Conservation (phyloP, 805 yeast species). For the Yarrowia deformans region DNA sequence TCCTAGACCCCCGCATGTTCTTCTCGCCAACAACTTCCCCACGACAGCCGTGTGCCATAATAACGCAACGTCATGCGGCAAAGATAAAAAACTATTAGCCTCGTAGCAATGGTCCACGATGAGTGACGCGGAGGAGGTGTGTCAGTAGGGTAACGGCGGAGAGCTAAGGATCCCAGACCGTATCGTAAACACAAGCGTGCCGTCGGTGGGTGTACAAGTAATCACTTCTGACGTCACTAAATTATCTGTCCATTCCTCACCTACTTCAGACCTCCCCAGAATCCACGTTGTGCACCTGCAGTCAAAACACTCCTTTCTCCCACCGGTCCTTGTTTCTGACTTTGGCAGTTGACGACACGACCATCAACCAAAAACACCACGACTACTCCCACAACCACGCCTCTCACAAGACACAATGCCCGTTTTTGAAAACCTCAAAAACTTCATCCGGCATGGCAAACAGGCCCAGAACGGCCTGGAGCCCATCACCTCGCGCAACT, state of each 20-base stretch:
- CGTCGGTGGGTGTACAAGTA: no score
- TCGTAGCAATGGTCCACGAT: constrained; percentile 16
- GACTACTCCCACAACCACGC: neutral
- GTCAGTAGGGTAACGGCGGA: no score
- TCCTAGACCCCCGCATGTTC: neutral
- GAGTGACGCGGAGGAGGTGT: neutral
- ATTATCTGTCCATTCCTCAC: neutral
- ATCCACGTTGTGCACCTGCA: constrained; percentile 6
- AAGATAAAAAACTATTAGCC: constrained; percentile 14
- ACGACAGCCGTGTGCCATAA: constrained; percentile 34
- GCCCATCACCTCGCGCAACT: constrained; percentile 25
- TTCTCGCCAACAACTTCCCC: constrained; percentile 4
- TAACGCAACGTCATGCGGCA: constrained; percentile 38
- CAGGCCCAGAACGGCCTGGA: constrained; percentile 54
- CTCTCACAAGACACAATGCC: constrained; percentile 15
- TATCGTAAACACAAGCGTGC: neutral
- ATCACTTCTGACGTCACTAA: no score
- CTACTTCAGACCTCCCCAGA: neutral
- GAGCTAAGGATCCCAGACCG: no score
- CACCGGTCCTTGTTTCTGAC: constrained; percentile 13
- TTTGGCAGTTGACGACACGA: neutral
- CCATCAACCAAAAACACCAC: no score
- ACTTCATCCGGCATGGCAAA: constrained; percentile 69
- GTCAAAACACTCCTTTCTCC: constrained; percentile 31
- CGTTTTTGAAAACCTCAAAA: constrained; percentile 58